Base-by-base conservation (phyloP, 371 early-diverging fungal species). In the Mucor saturninus region DNA sequence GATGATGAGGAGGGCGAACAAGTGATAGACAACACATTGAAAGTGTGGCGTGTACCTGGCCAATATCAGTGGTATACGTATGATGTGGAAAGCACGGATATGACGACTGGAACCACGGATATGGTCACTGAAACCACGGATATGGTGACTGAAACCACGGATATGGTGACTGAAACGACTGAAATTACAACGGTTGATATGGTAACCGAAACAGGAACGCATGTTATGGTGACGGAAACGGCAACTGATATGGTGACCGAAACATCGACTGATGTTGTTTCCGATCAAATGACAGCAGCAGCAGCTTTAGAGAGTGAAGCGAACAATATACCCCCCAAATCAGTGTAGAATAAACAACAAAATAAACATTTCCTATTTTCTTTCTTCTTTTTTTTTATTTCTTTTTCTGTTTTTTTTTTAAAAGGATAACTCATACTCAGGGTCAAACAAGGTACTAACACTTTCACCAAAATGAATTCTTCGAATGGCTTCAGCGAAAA, bases 391-490 rank as follows among this genome's bases (percentile, higher is more conserved):
- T 42, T 35, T 48, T 21, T 42, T 50, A 21, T 21, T 21, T 21
- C 21, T 21, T 21, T 21, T 21, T 21, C 21, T 21, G 21, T 21
- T 21, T 21, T 21, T 21, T 21, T 21, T 21, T 21, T 21, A 21
- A 21, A 21, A 21, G 21, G 46, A 65, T 31, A 77, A 54, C 54
- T 77, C 77, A 59, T 75, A 70, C 9, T 62, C 39, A 10, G 75
- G 72, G 54, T 89, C 85, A 76, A 95, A 96, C 51, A 96, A 79
- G 77, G 89, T 91, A 61, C 90, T 88, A 38, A 98, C 90, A 59
- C 89, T 89, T 79, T 98, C 99, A 55, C 99, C 99, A 71, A 95
- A 91, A 77, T 97, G 96, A 26, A 92, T 96, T 61, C 99, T 79
- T 39, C 99, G 86, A 65, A 97, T 96, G 13, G 97, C 96, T 73